Percentiles rank a stretch among this genome's conserved stretches.
phyloP scores from a whole-genome alignment of 345 rosid genomes.

The Eutrema yunnanense region DNA sequence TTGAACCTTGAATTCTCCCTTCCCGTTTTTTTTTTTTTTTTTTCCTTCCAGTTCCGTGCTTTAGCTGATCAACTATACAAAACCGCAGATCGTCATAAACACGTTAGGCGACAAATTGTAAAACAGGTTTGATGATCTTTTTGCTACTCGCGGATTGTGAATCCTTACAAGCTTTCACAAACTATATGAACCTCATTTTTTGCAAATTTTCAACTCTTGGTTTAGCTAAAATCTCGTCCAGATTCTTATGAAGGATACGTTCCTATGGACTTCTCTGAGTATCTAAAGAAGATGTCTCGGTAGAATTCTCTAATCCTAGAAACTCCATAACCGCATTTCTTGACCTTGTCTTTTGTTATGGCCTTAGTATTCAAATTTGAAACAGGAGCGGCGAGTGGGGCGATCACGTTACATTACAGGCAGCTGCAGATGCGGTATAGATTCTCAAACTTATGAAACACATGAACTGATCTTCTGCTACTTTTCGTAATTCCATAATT shows the following conservation, averaged over 20 bases:
- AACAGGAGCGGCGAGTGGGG: conserved; percentile 60
- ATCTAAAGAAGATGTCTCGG: conserved; percentile 70
- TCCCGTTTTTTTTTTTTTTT: background rate
- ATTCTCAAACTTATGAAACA: background rate
- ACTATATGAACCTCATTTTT: background rate
- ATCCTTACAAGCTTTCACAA: background rate
- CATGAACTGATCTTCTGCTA: background rate
- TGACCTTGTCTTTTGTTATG: background rate
- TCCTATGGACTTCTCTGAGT: conserved; percentile 73
- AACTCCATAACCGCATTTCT: background rate
- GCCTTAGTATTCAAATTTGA: background rate
- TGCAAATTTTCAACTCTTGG: background rate
- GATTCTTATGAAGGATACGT: conserved; percentile 72
- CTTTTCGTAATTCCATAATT: background rate
- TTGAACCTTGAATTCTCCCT: background rate
- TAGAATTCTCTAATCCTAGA: conserved; percentile 14
- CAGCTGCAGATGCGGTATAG: conserved; percentile 70
- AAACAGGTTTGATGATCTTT: conserved; percentile 48
- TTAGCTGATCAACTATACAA: conserved; percentile 61
- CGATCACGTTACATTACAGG: conserved; percentile 52
- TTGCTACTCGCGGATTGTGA: background rate
- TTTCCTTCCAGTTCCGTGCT: conserved; percentile 64
- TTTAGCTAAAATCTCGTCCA: conserved; percentile 57
- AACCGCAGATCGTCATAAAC: conserved; percentile 60
- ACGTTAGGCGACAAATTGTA: conserved; percentile 47